A percentile compares a stretch with the other conserved stretches of the same genome.
Evolutionary conservation across 257 asterid genomes (phyloP).

Genomic region (Leptodermis oblonga): DNA sequence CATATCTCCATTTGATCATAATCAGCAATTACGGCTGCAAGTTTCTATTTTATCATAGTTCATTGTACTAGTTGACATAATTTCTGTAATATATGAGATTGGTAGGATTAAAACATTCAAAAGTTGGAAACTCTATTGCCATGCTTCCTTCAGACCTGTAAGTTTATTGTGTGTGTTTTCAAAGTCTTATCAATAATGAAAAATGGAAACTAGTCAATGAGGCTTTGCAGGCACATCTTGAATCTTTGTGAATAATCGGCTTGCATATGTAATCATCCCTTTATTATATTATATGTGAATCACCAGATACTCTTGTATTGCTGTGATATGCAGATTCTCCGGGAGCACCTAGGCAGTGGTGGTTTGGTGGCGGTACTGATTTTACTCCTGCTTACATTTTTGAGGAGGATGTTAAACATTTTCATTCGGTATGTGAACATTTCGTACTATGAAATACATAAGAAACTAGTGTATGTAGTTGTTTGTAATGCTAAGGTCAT

Average conservation of each 20-base stretch:
- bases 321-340: conserved; percentile 61
- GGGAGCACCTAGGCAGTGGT: conserved; percentile 96
- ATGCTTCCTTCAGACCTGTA: too few species aligned
- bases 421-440: conserved; percentile 65
- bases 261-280: too few species aligned
- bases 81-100: neutral
- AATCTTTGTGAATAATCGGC: too few species aligned
- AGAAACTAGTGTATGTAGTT: neutral
- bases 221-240: too few species aligned
- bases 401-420: conserved; percentile 94
- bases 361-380: conserved; percentile 99
- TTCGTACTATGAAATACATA: neutral
- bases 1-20: neutral
- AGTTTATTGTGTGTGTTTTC: too few species aligned
- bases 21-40: neutral
- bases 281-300: too few species aligned
- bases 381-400: conserved; percentile 94
- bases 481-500: too few species aligned
- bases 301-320: conserved; percentile 5
- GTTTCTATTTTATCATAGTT: neutral
- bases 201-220: too few species aligned
- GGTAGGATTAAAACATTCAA: neutral
- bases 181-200: too few species aligned
- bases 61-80: neutral
- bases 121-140: too few species aligned